A percentile compares a stretch with the other conserved stretches of the same genome.
These are phyloP conservation scores for Gnaphalium uliginosum DNA, from an alignment of 129 eudicot species.

Conservation along the genomic window DNA sequence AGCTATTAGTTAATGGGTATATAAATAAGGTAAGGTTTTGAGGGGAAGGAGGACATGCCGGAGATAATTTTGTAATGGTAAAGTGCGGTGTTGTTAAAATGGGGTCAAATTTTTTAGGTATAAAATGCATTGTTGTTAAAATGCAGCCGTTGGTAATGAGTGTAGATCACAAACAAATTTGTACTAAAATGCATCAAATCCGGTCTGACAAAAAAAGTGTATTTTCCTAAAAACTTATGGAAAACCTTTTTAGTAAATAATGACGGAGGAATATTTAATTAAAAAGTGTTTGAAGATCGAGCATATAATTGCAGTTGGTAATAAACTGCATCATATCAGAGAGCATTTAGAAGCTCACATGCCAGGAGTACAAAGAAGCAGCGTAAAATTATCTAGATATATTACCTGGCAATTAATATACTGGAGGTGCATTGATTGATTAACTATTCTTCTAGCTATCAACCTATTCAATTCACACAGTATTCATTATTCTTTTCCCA, in stretches of 20 bases:
- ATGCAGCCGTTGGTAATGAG: too few relatives aligned
- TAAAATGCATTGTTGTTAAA: too few relatives aligned
- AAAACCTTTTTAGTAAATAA: background rate
- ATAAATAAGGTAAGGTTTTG: too few relatives aligned
- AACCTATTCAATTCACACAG: background rate
- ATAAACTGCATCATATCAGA: background rate
- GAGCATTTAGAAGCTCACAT: conserved; percentile 13
- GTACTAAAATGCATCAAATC: too few relatives aligned
- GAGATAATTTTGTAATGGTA: too few relatives aligned
- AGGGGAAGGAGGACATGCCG: too few relatives aligned
- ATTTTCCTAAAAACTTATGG: background rate
- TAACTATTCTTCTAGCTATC: background rate
- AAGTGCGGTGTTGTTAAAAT: too few relatives aligned
- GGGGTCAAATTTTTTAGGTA: too few relatives aligned
- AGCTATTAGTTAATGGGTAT: background rate
- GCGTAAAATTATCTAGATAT: background rate
- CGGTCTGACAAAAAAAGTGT: too few relatives aligned
- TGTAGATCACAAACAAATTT: too few relatives aligned
- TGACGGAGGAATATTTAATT: background rate
- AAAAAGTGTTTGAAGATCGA: background rate
- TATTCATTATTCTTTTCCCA: conserved; percentile 6
- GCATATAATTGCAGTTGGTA: background rate
- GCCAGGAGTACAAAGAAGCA: conserved; percentile 15
- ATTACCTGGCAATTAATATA: background rate
- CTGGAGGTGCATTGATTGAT: conserved; percentile 10